Evolutionary conservation across 2,329 filamentous ascomycete species (phyloP), one percentile per base, ranked within the genome.

Genomic region (Diaporthe sp.): DNA sequence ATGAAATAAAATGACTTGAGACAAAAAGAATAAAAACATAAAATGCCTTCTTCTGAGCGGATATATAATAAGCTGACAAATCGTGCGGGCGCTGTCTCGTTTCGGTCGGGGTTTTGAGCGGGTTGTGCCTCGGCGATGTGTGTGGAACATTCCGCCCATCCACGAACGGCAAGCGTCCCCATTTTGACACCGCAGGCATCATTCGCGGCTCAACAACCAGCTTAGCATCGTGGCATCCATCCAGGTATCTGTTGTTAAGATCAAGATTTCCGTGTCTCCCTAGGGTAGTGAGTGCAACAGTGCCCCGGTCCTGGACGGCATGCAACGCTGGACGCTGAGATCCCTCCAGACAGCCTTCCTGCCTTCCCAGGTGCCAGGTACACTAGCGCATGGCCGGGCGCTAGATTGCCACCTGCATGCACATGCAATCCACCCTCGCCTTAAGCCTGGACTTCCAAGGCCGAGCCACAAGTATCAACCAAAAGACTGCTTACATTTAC

Each of bases 21-120:
- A 39, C 22, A n/a, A 19, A 1, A n/a, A 3, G 15, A 22, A 47
- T 22, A 3, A 15, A 27, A 22, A 53, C 27, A 39, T 6, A 47
- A 17, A 37, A 47, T 15, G 32, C 17, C 2, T 8, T 68, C 32
- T 8, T 68, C 32, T 30, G 32, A 30, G 63, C 32, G 47, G 44
- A 39, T 35, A n/a, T 69, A n/a, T 69, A 56, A n/a, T 69, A 56
- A 72, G 55, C 70, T 72, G 70, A 72, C 61, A 69, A 72, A 72
- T 74, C 55, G 58, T 3, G 44, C 37, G 15, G 15, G 63, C 32
- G 17, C 35, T n/a, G 47, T 66, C 22, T 13, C 37, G 8, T 6
- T 15, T 51, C 47, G 32, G 44, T 27, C 44, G 61, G 47, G 63
- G 32, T 27, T 30, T 39, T 37, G 15, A 25, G 37, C 19, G 47